Base-by-base conservation (phyloP, 345 rosid genomes). In the Eucalyptus guilfoylei region DNA sequence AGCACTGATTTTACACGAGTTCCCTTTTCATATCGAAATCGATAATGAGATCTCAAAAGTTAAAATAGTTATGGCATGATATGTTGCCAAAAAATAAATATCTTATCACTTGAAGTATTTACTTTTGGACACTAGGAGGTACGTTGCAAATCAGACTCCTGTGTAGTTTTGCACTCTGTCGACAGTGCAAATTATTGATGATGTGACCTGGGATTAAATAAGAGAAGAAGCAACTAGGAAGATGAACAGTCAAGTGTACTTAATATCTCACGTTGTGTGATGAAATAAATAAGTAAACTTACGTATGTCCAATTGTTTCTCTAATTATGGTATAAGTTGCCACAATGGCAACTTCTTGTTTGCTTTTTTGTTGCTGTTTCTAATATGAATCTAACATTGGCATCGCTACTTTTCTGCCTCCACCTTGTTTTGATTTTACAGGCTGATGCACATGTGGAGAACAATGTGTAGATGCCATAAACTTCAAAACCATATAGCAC, bases 381-480 rank as follows among this genome's bases (percentile, higher is more conserved):
- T 24, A 86, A 28, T 12, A 30, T 86, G 58, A n/a, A 49, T 86
- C 58, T 86, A 11, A 76, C 28, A 40, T 49, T 86, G 58, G 24
- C 15, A 86, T 49, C 4, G 14, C 87, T 50, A 42, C 67, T 14
- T 85, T 86, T 86, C 87, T 86, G 87, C 80, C 16, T 26, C 80
- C 87, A 86, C 26, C 86, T 72, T 23, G 52, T 87, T 62, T 86
- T 80, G 13, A 45, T 90, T 89, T 50, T 86, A n/a, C 76, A 97
- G 99, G 91, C 93, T 95, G 90, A 92, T 90, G 89, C 95, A 91
- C 87, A 93, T 94, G 95, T 97, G 99, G 99, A 94, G 91, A 87
- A 92, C 90, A 85, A 97, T 97, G 98, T 94, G 91, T 44, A 96
- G 94, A 88, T 96, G 97, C 72, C 99, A 96, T 90, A 95, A 94